Percentiles rank a stretch among this genome's conserved stretches.
phyloP scores from a whole-genome alignment of 441 rosid genomes.

The Jatropha podagrica region DNA sequence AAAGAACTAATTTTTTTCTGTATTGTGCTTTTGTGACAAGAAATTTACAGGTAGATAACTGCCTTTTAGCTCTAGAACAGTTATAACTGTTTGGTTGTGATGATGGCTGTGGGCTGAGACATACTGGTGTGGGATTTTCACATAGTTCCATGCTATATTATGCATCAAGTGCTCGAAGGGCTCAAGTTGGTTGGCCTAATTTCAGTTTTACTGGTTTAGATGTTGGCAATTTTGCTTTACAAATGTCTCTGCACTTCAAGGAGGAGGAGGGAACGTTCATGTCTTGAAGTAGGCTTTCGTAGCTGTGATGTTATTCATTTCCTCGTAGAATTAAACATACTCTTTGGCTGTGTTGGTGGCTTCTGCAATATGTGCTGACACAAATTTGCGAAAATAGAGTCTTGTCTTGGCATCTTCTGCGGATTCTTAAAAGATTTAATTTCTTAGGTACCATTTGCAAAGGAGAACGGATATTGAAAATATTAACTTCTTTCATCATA shows the following conservation, averaged over 20 bases:
- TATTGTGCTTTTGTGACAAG: slow-evolving; percentile 13
- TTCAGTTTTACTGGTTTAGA: slow-evolving; percentile 10
- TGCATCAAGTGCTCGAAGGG: slow-evolving; percentile 12
- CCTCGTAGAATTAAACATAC: background rate
- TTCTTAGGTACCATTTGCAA: background rate
- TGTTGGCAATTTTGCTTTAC: slow-evolving; percentile 15
- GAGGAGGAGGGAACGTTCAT: background rate
- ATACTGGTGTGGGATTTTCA: slow-evolving; percentile 12
- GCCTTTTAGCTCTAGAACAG: slow-evolving; percentile 7
- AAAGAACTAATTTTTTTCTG: background rate
- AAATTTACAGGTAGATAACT: slow-evolving; percentile 16
- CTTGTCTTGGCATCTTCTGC: slow-evolving; percentile 5
- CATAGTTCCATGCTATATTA: slow-evolving; percentile 11
- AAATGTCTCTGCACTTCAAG: slow-evolving; percentile 8
- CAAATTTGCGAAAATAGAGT: background rate
- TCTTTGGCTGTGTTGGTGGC: background rate
- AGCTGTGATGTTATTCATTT: background rate
- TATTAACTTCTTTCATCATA: background rate
- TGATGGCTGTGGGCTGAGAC: slow-evolving; percentile 13
- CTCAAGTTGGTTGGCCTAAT: slow-evolving; percentile 4
- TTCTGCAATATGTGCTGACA: slow-evolving; percentile 10
- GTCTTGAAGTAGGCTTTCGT: slow-evolving; percentile 10
- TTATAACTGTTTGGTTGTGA: slow-evolving; percentile 11
- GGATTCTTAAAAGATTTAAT: background rate
- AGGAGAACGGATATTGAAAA: background rate